These are phyloP conservation scores for Rhodofomes roseus DNA, from an alignment of 1,284 basidiomycete genomes.

Conservation along the genomic window DNA sequence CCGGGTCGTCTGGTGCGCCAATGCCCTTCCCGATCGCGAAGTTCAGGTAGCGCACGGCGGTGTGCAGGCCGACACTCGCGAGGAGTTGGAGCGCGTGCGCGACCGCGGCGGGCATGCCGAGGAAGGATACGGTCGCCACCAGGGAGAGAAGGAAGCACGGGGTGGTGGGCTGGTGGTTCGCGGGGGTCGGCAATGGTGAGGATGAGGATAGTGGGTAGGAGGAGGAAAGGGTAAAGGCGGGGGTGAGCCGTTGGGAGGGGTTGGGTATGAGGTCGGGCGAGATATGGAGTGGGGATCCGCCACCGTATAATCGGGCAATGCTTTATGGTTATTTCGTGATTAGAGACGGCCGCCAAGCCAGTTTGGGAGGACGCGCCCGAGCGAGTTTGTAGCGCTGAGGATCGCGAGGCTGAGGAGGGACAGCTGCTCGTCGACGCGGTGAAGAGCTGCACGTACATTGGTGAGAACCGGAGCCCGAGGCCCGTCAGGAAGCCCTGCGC, in stretches of 20 bases:
- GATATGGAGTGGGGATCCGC: conserved; percentile 74
- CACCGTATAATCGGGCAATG: conserved; percentile 80
- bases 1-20: conserved; percentile 44
- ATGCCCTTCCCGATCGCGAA: conserved; percentile 82
- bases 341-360: too few species aligned
- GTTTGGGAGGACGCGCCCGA: too few species aligned
- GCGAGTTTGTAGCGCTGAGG: too few species aligned
- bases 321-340: conserved; percentile 26
- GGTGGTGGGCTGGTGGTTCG: conserved; percentile 66
- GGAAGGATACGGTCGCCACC: conserved; percentile 82
- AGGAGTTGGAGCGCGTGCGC: conserved; percentile 72
- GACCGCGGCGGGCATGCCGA: conserved; percentile 77
- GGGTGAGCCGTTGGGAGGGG: conserved; percentile 63
- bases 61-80: conserved; percentile 76
- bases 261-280: conserved; percentile 66
- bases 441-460: too few species aligned
- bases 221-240: conserved; percentile 43
- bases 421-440: too few species aligned
- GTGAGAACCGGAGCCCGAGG: too few species aligned
- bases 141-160: conserved; percentile 85
- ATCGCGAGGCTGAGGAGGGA: too few species aligned
- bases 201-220: conserved; percentile 18
- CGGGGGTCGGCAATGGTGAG: conserved; percentile 32
- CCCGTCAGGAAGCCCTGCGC: too few species aligned
- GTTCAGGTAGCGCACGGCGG: conserved; percentile 73